A percentile compares a stretch with the other conserved stretches of the same genome.
phyloP scores from a whole-genome alignment of 2,329 filamentous ascomycete genomes.

The Xylariaceae sp. region DNA sequence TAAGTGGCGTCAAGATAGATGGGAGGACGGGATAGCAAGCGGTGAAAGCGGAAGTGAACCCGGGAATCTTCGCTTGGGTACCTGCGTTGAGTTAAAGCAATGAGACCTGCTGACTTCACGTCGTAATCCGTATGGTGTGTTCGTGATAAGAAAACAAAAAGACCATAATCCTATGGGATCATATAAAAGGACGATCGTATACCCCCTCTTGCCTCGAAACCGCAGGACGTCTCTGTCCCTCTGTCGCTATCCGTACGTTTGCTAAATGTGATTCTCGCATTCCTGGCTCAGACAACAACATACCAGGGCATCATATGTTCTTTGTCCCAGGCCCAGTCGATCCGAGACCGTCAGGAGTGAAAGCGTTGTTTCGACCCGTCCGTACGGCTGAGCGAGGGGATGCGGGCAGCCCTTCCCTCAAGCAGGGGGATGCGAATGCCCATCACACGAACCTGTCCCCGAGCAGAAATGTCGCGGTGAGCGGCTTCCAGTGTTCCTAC shows the following conservation, averaged over 20 bases:
- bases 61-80: constrained; percentile 2
- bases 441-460: not conserved
- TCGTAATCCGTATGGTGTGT: constrained; percentile 4
- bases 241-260: constrained; percentile 10
- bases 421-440: not conserved
- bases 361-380: not conserved
- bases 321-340: not conserved
- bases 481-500: not conserved
- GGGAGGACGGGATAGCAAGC: not conserved
- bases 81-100: not conserved
- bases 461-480: not conserved
- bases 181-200: constrained; percentile 16
- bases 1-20: not conserved
- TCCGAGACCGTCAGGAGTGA: not conserved
- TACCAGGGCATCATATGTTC: not conserved
- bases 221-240: not conserved
- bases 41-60: constrained; percentile 8
- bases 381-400: not conserved
- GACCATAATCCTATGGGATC: constrained; percentile 1
- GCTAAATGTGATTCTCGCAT: not conserved
- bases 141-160: not conserved
- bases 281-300: constrained; percentile 5
- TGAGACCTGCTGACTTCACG: not conserved
- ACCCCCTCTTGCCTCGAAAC: constrained; percentile 1
- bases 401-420: not conserved